Conservation (phyloP, 768 basidiomycete species). For the Mycena galericulata region DNA sequence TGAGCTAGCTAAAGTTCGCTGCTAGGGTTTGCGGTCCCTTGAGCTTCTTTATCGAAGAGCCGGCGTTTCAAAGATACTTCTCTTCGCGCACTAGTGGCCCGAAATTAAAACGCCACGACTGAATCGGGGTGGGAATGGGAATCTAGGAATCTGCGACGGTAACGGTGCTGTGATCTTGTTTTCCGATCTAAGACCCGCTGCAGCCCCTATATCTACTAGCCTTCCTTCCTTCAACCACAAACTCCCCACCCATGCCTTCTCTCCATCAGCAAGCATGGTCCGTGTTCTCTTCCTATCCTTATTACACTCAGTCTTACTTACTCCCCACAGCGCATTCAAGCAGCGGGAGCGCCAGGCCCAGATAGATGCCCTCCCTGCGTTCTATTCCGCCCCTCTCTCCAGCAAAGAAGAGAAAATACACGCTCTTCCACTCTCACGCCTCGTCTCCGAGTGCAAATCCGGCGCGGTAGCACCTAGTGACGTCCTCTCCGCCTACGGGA, state of each 20-base stretch:
- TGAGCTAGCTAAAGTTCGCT: too few relatives aligned
- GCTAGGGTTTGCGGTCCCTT: too few relatives aligned
- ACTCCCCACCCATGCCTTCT: constrained; percentile 21
- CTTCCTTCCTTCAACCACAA: not conserved
- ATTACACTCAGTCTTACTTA: constrained; percentile 8
- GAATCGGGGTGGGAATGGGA: too few relatives aligned
- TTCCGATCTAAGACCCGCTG: too few relatives aligned
- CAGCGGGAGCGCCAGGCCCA: constrained; percentile 57
- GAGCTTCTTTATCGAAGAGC: too few relatives aligned
- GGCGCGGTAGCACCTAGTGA: constrained; percentile 55
- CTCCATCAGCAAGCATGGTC: constrained; percentile 32
- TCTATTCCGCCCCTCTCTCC: constrained; percentile 56
- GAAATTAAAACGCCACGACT: too few relatives aligned
- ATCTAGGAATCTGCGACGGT: too few relatives aligned
- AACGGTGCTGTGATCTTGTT: too few relatives aligned
- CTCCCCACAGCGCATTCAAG: constrained; percentile 52
- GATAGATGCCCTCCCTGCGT: constrained; percentile 53
- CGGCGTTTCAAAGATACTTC: too few relatives aligned
- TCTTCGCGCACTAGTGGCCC: too few relatives aligned
- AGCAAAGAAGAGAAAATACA: constrained; percentile 60
- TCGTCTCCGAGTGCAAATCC: constrained; percentile 58
- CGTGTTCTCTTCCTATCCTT: constrained; percentile 17
- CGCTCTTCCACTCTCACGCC: constrained; percentile 59
- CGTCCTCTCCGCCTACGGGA: constrained; percentile 58
- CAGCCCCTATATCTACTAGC: too few relatives aligned